Base-by-base conservation (phyloP, 306 rosid genomes). In the Gleditsia sinensis region DNA sequence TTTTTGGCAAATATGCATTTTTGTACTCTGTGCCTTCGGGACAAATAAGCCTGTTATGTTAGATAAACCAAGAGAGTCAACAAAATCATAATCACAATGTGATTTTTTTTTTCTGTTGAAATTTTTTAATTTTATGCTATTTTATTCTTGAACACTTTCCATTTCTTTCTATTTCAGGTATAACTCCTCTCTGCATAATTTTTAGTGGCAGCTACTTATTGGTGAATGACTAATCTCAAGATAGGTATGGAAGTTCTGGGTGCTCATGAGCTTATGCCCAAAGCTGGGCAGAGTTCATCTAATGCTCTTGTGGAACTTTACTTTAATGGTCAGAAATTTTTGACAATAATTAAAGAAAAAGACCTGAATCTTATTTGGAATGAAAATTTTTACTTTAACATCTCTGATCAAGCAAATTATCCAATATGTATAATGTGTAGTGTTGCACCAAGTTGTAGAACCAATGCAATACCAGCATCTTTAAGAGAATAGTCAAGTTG, bases 321-420 rank as follows among this genome's bases (percentile, higher is more conserved):
- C n/a, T n/a, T n/a, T n/a, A n/a, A n/a, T n/a, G n/a, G n/a, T n/a
- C n/a, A n/a, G n/a, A n/a, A n/a, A n/a, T n/a, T n/a, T n/a, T n/a
- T n/a, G n/a, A n/a, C n/a, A n/a, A n/a, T n/a, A 4, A 82, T 61
- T 0, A 93, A 90, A 76, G 86, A 88, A 17, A 86, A 78, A 69
- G 98, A 93, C 75, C 82, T 84, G 36, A 87, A 80, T 85, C 98
- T 97, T 5, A 78, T 83, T 77, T 93, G 97, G 97, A 89, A 90
- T 9, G 98, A 93, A 66, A 84, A 49, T 45, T 88, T 93, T 84
- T 88, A 81, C 86, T 93, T 93, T 86, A 87, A 84, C 75, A 81
- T 93, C 58, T 73, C 95, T 21, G 92, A 93, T 76, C 98, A 24
- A 79, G 45, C 57, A 76, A 69, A 55, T 69, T 93, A 54, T 28